Conservation (phyloP, 345 rosid species). For the rapeseed (Brassica napus) region DNA sequence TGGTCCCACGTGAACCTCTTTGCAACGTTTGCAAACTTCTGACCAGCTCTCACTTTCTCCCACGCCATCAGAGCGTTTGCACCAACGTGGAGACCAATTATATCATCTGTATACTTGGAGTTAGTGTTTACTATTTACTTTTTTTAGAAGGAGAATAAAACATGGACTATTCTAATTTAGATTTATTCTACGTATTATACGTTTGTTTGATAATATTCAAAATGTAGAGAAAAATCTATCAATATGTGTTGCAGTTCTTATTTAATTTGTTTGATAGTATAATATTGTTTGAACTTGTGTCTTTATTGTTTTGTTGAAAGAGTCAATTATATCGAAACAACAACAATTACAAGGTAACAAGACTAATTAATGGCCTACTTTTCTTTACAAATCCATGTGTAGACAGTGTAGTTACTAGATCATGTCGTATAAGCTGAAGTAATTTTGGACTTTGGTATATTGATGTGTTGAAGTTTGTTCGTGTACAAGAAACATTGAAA, state of each 20-base stretch:
- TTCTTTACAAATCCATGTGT: neutral
- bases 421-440: neutral
- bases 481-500: neutral
- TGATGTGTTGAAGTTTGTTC: neutral
- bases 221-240: neutral
- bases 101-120: neutral
- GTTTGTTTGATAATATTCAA: neutral
- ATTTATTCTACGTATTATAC: neutral
- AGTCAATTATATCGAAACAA: neutral
- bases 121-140: neutral
- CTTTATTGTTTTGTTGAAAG: no score
- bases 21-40: constrained; percentile 69
- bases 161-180: neutral
- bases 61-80: constrained; percentile 64
- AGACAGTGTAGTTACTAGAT: neutral
- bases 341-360: neutral
- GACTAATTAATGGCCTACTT: neutral
- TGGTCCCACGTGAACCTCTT: constrained; percentile 77
- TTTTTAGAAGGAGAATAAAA: neutral
- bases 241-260: neutral
- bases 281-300: no score
- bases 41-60: constrained; percentile 55
- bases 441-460: neutral
- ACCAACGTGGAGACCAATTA: constrained; percentile 36
- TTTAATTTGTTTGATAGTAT: neutral